Base-by-base conservation (phyloP, 2,329 filamentous ascomycete genomes). In the Colletotrichum sp. region DNA sequence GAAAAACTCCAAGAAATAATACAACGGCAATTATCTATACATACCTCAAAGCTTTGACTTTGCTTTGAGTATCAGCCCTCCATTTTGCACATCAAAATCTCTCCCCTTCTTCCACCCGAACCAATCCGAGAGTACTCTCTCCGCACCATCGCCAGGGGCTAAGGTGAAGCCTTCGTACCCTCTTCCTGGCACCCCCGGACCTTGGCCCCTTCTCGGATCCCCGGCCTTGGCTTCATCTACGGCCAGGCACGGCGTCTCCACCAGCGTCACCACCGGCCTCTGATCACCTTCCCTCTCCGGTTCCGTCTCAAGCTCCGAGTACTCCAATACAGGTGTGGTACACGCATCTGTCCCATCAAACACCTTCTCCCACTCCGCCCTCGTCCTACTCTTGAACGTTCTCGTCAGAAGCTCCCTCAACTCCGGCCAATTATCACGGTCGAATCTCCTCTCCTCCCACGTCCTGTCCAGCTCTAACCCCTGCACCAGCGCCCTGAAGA, bases 341-440 rank as follows among this genome's bases (percentile, higher is more conserved):
- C 96, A 99, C 2, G 96, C 96, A 85, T 99, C 96, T 0, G 95
- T 97, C 13, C 94, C 95, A 82, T 98, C 95, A 82, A 98, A 99
- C 8, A 98, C 87, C 5, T 76, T 82, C 85, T 98, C 96, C 96
- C 96, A 99, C 83, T 98, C 93, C 1, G 85, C 82, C 39, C 96
- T 89, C 6, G 93, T 94, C 86, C 92, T 95, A 60, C 87, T 84
- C 82, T 89, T 91, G 84, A 99, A 98, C 1, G 87, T 88, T 5
- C 82, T 82, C 4, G 89, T 89, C 79, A 98, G 93, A 4, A 92
- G 82, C 1, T 85, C 81, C 67, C 89, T 89, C 80, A 98, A 88
- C 63, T 88, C 90, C 0, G 91, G 90, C 96, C 96, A 98, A 26
- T 89, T 89, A 2, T 79, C 85, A 71, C 88, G 88, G 80, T 98